phyloP scores from a whole-genome alignment of 371 early-diverging fungal species.

The Mucor mucedo region DNA sequence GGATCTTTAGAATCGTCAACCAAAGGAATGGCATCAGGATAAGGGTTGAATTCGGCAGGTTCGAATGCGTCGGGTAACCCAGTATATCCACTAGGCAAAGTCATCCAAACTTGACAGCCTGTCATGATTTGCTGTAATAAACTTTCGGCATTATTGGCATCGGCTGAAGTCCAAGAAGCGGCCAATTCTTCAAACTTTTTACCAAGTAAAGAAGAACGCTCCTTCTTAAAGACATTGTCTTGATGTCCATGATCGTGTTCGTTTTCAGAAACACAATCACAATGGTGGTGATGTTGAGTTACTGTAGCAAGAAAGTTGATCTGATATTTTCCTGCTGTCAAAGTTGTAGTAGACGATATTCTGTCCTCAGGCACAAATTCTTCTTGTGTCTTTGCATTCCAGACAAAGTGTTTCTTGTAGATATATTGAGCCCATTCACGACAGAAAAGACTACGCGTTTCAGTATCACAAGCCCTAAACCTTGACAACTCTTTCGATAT shows the following conservation, averaged over 20 bases:
- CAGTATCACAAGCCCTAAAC: conserved; percentile 77
- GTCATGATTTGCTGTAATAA: conserved; percentile 28
- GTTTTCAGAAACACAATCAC: neutral
- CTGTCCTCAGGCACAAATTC: conserved; percentile 32
- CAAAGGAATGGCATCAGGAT: conserved; percentile 62
- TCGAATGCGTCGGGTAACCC: conserved; percentile 49
- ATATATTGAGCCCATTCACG: conserved; percentile 86
- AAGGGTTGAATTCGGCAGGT: conserved; percentile 62
- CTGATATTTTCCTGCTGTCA: conserved; percentile 39
- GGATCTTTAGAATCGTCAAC: conserved; percentile 67
- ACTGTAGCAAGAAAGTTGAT: conserved; percentile 25
- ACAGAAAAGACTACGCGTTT: conserved; percentile 77
- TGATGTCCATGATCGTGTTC: conserved; percentile 8
- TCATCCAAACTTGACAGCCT: conserved; percentile 47
- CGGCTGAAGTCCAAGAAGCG: conserved; percentile 3
- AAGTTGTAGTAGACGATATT: neutral
- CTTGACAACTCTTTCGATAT: conserved; percentile 76
- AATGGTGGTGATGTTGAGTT: conserved; percentile 2
- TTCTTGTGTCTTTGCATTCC: conserved; percentile 55
- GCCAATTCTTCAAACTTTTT: conserved; percentile 22
- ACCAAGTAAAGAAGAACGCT: conserved; percentile 10
- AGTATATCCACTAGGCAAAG: conserved; percentile 44
- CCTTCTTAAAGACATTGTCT: conserved; percentile 17
- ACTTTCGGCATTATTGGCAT: conserved; percentile 2
- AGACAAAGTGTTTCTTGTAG: conserved; percentile 72